phyloP scores from a whole-genome alignment of 306 rosid species.

The Glycine tomentella region DNA sequence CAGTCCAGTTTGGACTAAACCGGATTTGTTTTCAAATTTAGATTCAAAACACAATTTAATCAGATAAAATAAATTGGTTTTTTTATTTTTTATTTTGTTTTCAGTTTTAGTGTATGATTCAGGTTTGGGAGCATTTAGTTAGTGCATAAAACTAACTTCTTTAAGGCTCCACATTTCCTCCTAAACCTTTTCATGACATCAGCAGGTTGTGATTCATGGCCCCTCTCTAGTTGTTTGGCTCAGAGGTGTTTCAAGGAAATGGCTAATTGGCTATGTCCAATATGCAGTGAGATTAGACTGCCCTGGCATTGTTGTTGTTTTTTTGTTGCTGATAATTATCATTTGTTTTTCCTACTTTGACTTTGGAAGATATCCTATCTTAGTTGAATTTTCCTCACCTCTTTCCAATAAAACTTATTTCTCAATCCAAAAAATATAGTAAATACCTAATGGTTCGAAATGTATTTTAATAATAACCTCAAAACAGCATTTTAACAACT shows the following conservation, averaged over 20 bases:
- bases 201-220: conserved; percentile 24
- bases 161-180: neutral
- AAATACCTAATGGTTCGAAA: conserved; percentile 1
- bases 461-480: conserved; percentile 18
- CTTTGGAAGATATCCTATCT: conserved; percentile 22
- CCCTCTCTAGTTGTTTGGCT: conserved; percentile 19
- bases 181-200: neutral
- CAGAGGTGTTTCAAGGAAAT: neutral
- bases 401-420: conserved; percentile 20
- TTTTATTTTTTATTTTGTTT: neutral
- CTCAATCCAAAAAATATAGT: neutral
- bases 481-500: conserved; percentile 42
- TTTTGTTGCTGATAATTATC: neutral
- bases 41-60: no score
- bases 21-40: no score
- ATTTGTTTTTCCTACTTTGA: neutral
- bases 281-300: conserved; percentile 5
- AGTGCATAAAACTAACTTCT: neutral
- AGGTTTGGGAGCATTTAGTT: neutral
- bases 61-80: no score
- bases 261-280: conserved; percentile 1
- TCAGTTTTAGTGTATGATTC: neutral
- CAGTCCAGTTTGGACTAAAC: no score
- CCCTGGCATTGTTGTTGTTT: neutral
- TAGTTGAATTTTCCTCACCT: conserved; percentile 13